Evolutionary conservation across 2,329 filamentous ascomycete species (phyloP).

Genomic region (Diaporthe vaccinii): DNA sequence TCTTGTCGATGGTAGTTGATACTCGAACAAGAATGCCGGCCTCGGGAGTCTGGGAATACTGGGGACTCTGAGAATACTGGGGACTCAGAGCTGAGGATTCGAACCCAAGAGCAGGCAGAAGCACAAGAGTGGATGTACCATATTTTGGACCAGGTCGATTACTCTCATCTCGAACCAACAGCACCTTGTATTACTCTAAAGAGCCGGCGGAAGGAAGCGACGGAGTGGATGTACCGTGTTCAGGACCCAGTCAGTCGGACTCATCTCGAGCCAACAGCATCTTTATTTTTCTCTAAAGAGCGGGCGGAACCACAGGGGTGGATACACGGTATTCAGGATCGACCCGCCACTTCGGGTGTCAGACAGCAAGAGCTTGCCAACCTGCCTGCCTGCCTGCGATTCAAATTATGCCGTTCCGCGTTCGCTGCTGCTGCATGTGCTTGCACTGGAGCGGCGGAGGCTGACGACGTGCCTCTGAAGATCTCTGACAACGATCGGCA

Average conservation of each 20-base stretch:
- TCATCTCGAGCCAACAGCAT: neutral
- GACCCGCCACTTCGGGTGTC: neutral
- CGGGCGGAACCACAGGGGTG: neutral
- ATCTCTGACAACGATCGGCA: neutral
- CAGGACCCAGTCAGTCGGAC: neutral
- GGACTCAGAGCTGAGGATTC: neutral
- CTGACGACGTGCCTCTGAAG: neutral
- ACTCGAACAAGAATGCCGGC: neutral
- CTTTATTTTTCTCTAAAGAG: neutral
- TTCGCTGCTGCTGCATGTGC: neutral
- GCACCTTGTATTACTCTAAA: neutral
- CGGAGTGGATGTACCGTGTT: neutral
- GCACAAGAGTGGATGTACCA: neutral
- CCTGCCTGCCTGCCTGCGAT: neutral
- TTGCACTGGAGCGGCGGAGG: neutral
- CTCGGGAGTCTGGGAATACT: neutral
- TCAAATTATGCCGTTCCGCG: neutral
- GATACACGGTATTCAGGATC: neutral
- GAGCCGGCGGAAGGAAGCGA: neutral
- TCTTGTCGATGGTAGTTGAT: neutral
- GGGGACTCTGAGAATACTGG: neutral
- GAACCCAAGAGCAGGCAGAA: neutral
- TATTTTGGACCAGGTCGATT: neutral
- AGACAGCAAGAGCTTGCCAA: neutral
- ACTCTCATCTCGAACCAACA: neutral